Conservation (phyloP, 306 rosid genomes). For the Alnus glutinosa region DNA sequence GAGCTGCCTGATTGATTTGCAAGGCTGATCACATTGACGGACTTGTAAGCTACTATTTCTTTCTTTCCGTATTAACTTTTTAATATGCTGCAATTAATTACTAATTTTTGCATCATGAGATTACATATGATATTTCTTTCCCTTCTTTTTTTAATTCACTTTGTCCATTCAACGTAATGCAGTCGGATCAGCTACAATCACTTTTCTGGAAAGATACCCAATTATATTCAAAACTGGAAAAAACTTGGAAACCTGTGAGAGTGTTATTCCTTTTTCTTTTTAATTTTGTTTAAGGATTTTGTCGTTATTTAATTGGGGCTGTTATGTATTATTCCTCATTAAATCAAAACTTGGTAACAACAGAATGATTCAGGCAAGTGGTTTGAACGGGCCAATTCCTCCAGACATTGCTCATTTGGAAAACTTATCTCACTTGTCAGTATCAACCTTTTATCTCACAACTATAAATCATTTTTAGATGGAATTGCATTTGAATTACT, state of each 20-base stretch:
- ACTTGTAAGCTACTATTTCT: slow-evolving; percentile 49
- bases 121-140: no score
- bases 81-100: no score
- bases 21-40: slow-evolving; percentile 25
- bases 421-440: no score
- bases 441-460: no score
- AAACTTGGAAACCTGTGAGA: no score
- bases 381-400: slow-evolving; percentile 82
- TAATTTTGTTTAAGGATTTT: not conserved
- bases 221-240: slow-evolving; percentile 55
- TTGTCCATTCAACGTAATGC: slow-evolving; percentile 20
- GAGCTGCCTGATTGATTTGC: slow-evolving; percentile 40
- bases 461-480: no score
- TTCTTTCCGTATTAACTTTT: not conserved
- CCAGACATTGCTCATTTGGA: slow-evolving; percentile 34
- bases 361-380: slow-evolving; percentile 73
- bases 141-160: not conserved
- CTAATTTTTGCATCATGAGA: no score
- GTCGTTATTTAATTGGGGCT: not conserved
- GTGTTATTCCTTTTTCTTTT: no score
- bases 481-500: no score
- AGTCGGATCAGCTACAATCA: slow-evolving; percentile 64
- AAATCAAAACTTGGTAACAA: slow-evolving; percentile 10
- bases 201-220: not conserved
- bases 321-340: slow-evolving; percentile 9